Evolutionary conservation across 2,329 filamentous ascomycete genomes (phyloP).

Genomic region (Pleoardoris graminearum): DNA sequence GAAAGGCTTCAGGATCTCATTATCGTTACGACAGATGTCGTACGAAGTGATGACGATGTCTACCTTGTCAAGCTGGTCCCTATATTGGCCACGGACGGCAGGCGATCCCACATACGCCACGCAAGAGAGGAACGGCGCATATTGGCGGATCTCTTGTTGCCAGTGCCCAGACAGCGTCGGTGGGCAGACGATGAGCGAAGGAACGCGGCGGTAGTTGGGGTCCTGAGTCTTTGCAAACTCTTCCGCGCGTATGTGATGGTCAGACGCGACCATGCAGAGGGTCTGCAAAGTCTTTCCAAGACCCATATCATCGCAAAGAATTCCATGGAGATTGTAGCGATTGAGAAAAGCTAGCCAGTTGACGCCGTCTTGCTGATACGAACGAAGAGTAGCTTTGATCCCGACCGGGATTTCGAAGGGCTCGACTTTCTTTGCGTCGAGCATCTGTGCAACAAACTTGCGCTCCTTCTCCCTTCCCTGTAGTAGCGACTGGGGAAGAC

Average conservation of each 20-base stretch:
- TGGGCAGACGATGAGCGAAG: conserved; percentile 93
- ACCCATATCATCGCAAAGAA: conserved; percentile 99
- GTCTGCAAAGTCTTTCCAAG: conserved; percentile 97
- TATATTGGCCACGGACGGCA: conserved; percentile 72
- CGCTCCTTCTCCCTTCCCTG: conserved; percentile 90
- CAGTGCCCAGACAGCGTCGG: conserved; percentile 96
- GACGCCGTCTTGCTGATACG: conserved; percentile 97
- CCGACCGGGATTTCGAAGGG: conserved; percentile 90
- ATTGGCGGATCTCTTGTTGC: conserved; percentile 96
- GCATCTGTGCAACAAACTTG: conserved; percentile 93
- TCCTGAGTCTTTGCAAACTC: conserved; percentile 83
- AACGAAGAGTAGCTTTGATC: conserved; percentile 94
- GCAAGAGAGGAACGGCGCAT: conserved; percentile 89
- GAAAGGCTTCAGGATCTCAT: conserved; percentile 78
- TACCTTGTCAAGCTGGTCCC: conserved; percentile 70
- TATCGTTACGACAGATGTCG: conserved; percentile 95
- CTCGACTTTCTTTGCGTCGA: conserved; percentile 97
- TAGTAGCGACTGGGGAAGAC: conserved; percentile 83
- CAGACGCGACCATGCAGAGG: conserved; percentile 95
- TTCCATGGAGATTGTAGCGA: conserved; percentile 95
- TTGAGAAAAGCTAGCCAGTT: conserved; percentile 99
- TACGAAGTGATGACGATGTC: conserved; percentile 98
- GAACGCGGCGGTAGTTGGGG: conserved; percentile 75
- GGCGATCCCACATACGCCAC: conserved; percentile 92
- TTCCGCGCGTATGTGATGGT: conserved; percentile 90